These are phyloP conservation scores for Syzygium syzygioides DNA, from an alignment of 441 rosid genomes.

Conservation along the genomic window DNA sequence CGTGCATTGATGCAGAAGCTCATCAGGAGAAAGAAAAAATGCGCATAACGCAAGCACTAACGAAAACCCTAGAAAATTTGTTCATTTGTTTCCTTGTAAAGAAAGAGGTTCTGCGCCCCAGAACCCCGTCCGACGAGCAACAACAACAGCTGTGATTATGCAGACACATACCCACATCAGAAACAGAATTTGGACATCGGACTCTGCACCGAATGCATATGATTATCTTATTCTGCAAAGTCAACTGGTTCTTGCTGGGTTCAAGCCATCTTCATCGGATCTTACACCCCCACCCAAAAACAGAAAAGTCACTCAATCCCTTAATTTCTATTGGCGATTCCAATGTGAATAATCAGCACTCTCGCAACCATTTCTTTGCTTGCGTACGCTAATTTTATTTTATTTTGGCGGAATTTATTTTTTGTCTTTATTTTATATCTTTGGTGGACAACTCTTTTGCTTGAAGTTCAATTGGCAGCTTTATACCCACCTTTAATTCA, in stretches of 20 bases:
- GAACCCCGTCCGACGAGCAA: not conserved
- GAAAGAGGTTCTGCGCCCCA: not conserved
- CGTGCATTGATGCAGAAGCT: not conserved
- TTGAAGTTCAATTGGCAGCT: not conserved
- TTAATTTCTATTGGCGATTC: not conserved
- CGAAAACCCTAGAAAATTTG: not conserved
- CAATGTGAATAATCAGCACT: not conserved
- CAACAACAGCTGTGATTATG: not conserved
- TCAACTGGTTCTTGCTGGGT: not conserved
- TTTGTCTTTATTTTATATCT: not conserved
- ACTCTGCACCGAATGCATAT: not conserved
- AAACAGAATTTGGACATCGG: not conserved
- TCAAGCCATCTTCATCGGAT: not conserved
- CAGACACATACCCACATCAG: not conserved
- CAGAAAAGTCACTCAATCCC: not conserved
- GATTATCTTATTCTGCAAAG: not conserved
- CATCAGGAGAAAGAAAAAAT: not conserved
- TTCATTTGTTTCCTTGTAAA: not conserved
- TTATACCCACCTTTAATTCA: not conserved
- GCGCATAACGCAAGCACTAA: not conserved
- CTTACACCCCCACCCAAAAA: not conserved
- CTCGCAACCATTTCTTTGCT: not conserved
- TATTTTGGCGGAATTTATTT: not conserved
- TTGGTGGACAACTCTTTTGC: not conserved
- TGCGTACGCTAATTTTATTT: not conserved